Evolutionary conservation across 169 alveolate species (phyloP).

Genomic region (Babesia ovis): DNA sequence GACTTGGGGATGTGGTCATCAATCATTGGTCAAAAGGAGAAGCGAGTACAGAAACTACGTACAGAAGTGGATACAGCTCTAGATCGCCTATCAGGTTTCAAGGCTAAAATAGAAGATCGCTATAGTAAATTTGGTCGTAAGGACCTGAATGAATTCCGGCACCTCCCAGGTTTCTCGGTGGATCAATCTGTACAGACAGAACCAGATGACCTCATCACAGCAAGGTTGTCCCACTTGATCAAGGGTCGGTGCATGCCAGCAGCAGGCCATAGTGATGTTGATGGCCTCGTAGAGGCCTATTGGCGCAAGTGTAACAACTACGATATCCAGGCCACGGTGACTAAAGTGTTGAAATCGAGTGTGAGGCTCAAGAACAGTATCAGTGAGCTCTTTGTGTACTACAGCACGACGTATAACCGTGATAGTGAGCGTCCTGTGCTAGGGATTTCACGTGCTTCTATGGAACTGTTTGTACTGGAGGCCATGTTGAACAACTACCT

Average conservation of each 20-base stretch:
- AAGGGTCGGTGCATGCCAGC: slow-evolving; percentile 34
- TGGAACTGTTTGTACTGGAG: slow-evolving; percentile 64
- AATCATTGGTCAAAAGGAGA: slow-evolving; percentile 38
- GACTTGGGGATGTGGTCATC: slow-evolving; percentile 52
- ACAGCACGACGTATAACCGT: slow-evolving; percentile 30
- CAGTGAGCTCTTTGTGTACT: slow-evolving; percentile 72
- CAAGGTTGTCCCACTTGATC: slow-evolving; percentile 42
- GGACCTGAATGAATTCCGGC: slow-evolving; percentile 15
- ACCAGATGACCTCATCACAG: slow-evolving; percentile 20
- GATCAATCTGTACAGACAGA: slow-evolving; percentile 46
- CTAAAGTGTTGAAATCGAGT: slow-evolving; percentile 70
- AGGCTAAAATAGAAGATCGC: slow-evolving; percentile 1
- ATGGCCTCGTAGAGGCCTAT: slow-evolving; percentile 49
- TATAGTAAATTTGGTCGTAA: slow-evolving; percentile 16
- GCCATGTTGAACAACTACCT: slow-evolving; percentile 55
- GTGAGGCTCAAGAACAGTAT: slow-evolving; percentile 71
- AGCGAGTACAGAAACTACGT: slow-evolving; percentile 25
- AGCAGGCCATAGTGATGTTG: slow-evolving; percentile 24
- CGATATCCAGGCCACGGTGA: slow-evolving; percentile 70
- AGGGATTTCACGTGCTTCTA: slow-evolving; percentile 67
- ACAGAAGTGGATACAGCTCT: slow-evolving; percentile 27
- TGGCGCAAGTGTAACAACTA: slow-evolving; percentile 76
- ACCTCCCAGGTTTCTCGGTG: slow-evolving; percentile 20
- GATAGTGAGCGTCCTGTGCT: slow-evolving; percentile 31
- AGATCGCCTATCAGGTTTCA: slow-evolving; percentile 36